Evolutionary conservation across 2,329 filamentous ascomycete species (phyloP).

Genomic region (Scedosporium boydii): DNA sequence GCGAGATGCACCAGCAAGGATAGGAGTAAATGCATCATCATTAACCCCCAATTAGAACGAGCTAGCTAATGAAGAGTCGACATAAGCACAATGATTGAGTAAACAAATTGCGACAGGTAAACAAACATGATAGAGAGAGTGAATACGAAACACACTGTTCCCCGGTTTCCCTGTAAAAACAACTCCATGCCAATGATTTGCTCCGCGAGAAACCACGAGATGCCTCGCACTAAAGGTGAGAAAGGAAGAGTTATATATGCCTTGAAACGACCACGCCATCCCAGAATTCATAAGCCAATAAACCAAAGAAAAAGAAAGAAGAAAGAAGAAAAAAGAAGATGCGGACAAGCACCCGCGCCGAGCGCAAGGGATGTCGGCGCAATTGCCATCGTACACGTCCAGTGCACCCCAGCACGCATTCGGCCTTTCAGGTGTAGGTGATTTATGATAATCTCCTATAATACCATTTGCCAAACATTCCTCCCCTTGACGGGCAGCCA

Average conservation of each 20-base stretch:
- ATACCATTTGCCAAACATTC: background rate
- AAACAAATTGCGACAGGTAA: background rate
- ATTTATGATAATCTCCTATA: background rate
- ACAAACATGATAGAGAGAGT: background rate
- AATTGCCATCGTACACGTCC: too few relatives aligned
- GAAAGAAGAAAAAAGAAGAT: background rate
- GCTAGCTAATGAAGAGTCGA: background rate
- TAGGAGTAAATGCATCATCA: background rate
- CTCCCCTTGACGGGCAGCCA: background rate
- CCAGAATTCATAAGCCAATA: background rate
- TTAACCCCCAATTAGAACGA: background rate
- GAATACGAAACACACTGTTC: background rate
- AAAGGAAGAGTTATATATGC: background rate
- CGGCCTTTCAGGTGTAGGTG: too few relatives aligned
- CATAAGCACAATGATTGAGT: background rate
- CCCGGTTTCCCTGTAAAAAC: background rate
- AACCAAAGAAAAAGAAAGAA: background rate
- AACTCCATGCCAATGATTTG: slow-evolving; percentile 1
- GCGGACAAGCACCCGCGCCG: background rate
- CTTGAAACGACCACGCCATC: background rate
- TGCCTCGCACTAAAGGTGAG: background rate
- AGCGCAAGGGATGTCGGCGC: background rate
- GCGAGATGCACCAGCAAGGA: too few relatives aligned
- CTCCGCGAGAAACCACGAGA: background rate
- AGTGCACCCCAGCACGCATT: too few relatives aligned